Evolutionary conservation across 805 yeast genomes (phyloP).

Genomic region (Candida piceae): DNA sequence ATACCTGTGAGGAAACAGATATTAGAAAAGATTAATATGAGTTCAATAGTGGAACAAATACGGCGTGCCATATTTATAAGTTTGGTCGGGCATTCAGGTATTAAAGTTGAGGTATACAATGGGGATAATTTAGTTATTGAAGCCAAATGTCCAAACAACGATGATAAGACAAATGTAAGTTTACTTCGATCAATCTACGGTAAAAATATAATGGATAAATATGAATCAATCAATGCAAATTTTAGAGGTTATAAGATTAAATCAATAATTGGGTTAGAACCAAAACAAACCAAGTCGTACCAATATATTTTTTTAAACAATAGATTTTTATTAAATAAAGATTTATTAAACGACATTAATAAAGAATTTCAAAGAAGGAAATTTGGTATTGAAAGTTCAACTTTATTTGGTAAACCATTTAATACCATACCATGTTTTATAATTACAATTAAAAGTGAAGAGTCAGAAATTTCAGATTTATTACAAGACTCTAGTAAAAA

Average conservation of each 20-base stretch:
- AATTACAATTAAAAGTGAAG: constrained; percentile 21
- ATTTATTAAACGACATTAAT: constrained; percentile 20
- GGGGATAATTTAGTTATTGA: not conserved
- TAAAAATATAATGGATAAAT: constrained; percentile 12
- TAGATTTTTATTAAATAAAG: constrained; percentile 24
- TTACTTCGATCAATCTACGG: constrained; percentile 31
- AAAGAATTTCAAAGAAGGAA: constrained; percentile 17
- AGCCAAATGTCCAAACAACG: not conserved
- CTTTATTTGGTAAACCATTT: constrained; percentile 30
- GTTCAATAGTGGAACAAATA: constrained; percentile 25
- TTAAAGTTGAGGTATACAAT: constrained; percentile 15
- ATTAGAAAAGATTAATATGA: constrained; percentile 17
- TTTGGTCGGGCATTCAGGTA: constrained; percentile 22
- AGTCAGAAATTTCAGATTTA: constrained; percentile 29
- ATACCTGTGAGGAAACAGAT: constrained; percentile 39
- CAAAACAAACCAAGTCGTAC: constrained; percentile 31
- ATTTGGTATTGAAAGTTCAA: constrained; percentile 19
- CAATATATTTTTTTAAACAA: constrained; percentile 46
- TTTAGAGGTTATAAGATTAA: constrained; percentile 25
- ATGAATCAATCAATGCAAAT: constrained; percentile 25
- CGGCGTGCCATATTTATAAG: constrained; percentile 28
- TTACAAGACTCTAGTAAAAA: constrained; percentile 37
- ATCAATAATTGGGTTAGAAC: constrained; percentile 36
- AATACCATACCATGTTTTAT: constrained; percentile 35
- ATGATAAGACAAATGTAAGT: not conserved